Base-by-base conservation (phyloP, 2,329 filamentous ascomycete species). In the Penicillium paneum region DNA sequence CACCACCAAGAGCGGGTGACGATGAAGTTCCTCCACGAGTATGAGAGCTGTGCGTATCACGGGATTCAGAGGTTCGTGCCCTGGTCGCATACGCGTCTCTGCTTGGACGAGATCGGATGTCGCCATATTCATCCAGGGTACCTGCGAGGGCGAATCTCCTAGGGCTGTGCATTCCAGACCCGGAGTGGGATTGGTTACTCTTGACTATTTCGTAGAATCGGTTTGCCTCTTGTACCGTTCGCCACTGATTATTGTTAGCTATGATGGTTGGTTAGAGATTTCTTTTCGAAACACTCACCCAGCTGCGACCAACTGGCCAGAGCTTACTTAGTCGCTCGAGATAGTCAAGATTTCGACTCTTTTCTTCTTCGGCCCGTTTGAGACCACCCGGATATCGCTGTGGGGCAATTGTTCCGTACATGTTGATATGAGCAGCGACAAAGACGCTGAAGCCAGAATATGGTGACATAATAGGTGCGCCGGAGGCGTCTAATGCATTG, bases 401-500 rank as follows among this genome's bases (percentile, higher is more conserved):
- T 1, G 70, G 69, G 0, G 60, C 65, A 10, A 73, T 66, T 7
- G 70, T 71, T 2, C 70, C 70, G 49, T 73, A 72, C 70, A 73
- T 72, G 42, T 73, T 73, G 41, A 73, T 70, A 39, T 73, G 70
- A 3, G 68, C 70, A 10, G 70, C 69, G 12, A 73, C 70, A 36
- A 73, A 73, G 34, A 72, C 63, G 28, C 70, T 73, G 55, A 72
- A 73, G 6, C 70, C 70, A 0, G 70, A 69, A 48, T 73, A 73
- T 3, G 70, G 70, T 1, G 70, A 72, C 48, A 73, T 71, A 1
- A 73, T 66, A 0, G 69, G 61, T 2, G 70, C 66, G 19, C 60
- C 63, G 0, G 67, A 72, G 36, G 64, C 59, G 21, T 72, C 67
- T 2, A 73, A 49, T 1, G 67, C 68, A 5, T 64, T 61, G 5